Evolutionary conservation across 768 basidiomycete genomes (phyloP), one percentile per base, ranked within the genome.

Genomic region (Auricularia sp.): DNA sequence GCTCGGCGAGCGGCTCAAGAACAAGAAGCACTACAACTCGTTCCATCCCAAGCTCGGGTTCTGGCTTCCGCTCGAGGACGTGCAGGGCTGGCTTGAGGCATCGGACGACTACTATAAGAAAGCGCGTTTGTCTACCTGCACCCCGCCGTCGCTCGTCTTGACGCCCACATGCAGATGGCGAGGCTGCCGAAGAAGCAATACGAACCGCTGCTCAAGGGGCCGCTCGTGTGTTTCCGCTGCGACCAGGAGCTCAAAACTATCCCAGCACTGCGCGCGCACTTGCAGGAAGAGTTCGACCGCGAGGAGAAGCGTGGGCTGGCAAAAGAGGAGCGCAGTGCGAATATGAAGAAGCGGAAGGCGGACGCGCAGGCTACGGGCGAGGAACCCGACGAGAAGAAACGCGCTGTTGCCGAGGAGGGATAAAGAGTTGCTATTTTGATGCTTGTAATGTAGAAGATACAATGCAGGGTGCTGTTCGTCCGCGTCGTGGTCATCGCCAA

Each of bases 11-110:
- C 77, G 75, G 62, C 75, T 95, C 78, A 96, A 94, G 76, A 82
- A 79, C 64, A 97, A 96, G 79, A 90, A 88, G 71, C 94, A 97
- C 69, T 90, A 92, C 75, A 94, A 95, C 70, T 89, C 91, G 4
- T 97, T 95, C 76, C 87, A 90, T 70, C 94, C 94, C 0, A 83
- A 84, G 61, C 34, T 35, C 34, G 92, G 90, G 1, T 96, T 92
- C 76, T 95, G 96, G 75, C 71, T 95, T 2, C 82, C 86, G 66
- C 75, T 94, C 18, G 80, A 85, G 62, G 85, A 92, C 10, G 88
- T 96, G n/a, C 76, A 90, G 54, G 80, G 82, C 2, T 94, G 92
- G 92, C 87, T 91, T 66, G 89, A 89, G 35, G 83, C 83, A 14
- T 83, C 81, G 18, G 77, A 81, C 1, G 80, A 82, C 0, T 86